A percentile compares a stretch with the other conserved stretches of the same genome.
Conservation (phyloP, 1,284 basidiomycete genomes). For the Pseudozyma hubeiensis region DNA sequence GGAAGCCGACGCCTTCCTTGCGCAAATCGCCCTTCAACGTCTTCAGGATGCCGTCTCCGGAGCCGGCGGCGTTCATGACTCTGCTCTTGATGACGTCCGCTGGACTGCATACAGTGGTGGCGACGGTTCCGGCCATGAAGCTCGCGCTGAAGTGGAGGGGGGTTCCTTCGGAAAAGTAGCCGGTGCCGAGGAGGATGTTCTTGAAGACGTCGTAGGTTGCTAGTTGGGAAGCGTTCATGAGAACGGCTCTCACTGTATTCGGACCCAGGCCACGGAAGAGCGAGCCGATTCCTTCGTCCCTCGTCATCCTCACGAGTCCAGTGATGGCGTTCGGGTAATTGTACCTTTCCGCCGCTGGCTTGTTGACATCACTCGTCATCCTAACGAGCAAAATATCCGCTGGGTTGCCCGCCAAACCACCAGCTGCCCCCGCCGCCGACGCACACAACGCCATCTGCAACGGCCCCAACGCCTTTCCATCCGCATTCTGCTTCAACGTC, state of each 20-base stretch:
- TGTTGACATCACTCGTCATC: slow-evolving; percentile 70
- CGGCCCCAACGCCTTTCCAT: slow-evolving; percentile 34
- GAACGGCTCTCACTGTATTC: slow-evolving; percentile 72
- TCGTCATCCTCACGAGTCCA: slow-evolving; percentile 71
- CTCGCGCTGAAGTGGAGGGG: slow-evolving; percentile 71
- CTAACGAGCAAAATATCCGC: slow-evolving; percentile 73
- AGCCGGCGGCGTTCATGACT: slow-evolving; percentile 69
- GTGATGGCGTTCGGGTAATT: slow-evolving; percentile 70
- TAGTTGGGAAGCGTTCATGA: slow-evolving; percentile 71
- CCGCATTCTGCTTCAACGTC: slow-evolving; percentile 17
- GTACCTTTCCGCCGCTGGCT: slow-evolving; percentile 56
- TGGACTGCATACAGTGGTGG: slow-evolving; percentile 69
- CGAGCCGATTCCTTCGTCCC: slow-evolving; percentile 70
- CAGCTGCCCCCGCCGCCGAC: slow-evolving; percentile 59
- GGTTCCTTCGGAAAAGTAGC: slow-evolving; percentile 71
- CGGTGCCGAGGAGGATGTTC: slow-evolving; percentile 69
- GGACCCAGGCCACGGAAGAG: slow-evolving; percentile 71
- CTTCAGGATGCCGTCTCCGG: slow-evolving; percentile 43
- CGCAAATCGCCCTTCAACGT: slow-evolving; percentile 54
- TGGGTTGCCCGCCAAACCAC: slow-evolving; percentile 64
- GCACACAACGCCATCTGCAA: slow-evolving; percentile 59
- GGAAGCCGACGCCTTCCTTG: slow-evolving; percentile 70
- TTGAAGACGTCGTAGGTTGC: slow-evolving; percentile 73
- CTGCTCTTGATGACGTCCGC: slow-evolving; percentile 71
- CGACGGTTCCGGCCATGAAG: slow-evolving; percentile 72